Evolutionary conservation across 352 stramenopile genomes (phyloP), one percentile per base, ranked within the genome.

Genomic region (Phytophthora meadii): DNA sequence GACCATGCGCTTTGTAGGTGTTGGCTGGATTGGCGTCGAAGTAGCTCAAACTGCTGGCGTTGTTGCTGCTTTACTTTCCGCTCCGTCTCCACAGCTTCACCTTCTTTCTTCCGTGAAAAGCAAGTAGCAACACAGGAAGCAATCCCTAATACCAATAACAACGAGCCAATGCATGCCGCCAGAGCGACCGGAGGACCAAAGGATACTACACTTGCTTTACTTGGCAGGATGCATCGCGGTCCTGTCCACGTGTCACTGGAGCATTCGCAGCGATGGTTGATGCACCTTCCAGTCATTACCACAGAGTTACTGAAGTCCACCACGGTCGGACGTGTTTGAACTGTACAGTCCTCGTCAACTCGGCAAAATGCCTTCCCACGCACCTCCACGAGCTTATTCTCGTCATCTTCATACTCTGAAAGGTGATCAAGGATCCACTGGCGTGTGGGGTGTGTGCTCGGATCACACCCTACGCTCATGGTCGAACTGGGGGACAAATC

Each of bases 381-480:
- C n/a, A 95, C 87, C 10, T 88, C 79, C 0, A 84, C 52, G 0
- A 77, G 48, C 42, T 68, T 65, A 52, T 95, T 95, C 10, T 86
- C 68, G 7, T 72, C 58, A 49, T 94, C 84, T 34, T 81, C 54
- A 64, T 94, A 95, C 36, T 92, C 82, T 10, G 90, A 70, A 11
- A 95, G 70, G 53, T 95, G 84, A 25, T 88, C 80, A 1, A 79
- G 22, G 36, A 96, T 96, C 83, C 85, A 96, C 49, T 92, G 63
- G 3, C 64, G 67, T 5, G 88, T 96, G 0, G 87, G 85, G 47
- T 94, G 85, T 1, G 76, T 76, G 22, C 34, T 36, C 0, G 87
- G 87, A 58, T 95, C 79, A 25, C 84, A 95, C 0, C 77, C 78
- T 0, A 90, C 55, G 7, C 62, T 65, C 84, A 93, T 93, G 1